Conservation (phyloP, 306 rosid genomes). For the Cucurbita maxima region DNA sequence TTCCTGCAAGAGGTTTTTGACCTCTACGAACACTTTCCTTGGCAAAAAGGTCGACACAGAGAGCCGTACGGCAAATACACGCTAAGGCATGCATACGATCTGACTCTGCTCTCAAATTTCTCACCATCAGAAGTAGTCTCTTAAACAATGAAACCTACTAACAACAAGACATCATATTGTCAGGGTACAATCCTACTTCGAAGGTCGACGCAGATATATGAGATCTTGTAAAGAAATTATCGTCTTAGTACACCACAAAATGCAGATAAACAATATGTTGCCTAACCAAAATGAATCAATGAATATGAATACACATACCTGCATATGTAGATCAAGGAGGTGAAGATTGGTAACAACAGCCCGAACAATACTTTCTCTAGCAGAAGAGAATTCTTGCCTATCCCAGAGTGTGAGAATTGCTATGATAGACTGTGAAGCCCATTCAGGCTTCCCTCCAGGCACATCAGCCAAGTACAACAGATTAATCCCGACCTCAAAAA, state of each 20-base stretch:
- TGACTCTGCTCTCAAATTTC: constrained; percentile 93
- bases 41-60: constrained; percentile 93
- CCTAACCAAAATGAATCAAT: background rate
- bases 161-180: constrained; percentile 7
- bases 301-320: constrained; percentile 31
- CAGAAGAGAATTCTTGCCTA: constrained; percentile 87
- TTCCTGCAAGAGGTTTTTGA: constrained; percentile 96
- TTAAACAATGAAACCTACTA: constrained; percentile 78
- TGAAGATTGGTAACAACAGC: constrained; percentile 95
- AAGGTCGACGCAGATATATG: background rate
- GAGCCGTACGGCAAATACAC: constrained; percentile 96
- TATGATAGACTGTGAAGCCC: constrained; percentile 92
- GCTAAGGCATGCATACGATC: constrained; percentile 98
- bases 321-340: constrained; percentile 96
- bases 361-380: constrained; percentile 86
- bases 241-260: background rate
- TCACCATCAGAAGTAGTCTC: constrained; percentile 93
- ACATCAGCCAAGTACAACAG: constrained; percentile 96
- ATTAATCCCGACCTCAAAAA: constrained; percentile 85
- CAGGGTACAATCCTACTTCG: background rate
- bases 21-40: constrained; percentile 98
- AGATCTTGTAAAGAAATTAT: background rate
- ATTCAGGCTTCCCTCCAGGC: constrained; percentile 95
- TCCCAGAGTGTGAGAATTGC: constrained; percentile 96
- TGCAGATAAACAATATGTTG: background rate